phyloP scores from a whole-genome alignment of 768 basidiomycete species.

The Hericium rajendrae region DNA sequence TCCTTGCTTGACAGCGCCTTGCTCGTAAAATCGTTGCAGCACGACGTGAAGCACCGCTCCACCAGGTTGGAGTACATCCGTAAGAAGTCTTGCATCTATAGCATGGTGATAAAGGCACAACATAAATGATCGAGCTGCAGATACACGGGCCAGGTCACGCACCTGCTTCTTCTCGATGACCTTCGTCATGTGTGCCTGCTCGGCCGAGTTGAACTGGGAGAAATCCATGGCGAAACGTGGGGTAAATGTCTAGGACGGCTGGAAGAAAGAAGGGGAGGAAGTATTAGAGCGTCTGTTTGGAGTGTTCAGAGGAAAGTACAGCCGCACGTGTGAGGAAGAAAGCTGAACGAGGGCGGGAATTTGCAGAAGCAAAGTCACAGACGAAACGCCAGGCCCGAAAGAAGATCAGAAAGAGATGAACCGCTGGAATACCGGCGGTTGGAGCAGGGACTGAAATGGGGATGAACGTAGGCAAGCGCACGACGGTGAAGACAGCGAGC shows the following conservation, averaged over 20 bases:
- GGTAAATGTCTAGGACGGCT: neutral
- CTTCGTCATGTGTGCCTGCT: constrained; percentile 93
- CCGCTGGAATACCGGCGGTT: neutral
- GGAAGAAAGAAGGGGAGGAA: neutral
- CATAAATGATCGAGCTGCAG: neutral
- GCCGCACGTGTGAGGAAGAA: neutral
- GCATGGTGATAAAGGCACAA: neutral
- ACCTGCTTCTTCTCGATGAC: constrained; percentile 97
- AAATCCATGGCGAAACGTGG: constrained; percentile 63
- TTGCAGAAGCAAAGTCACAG: neutral
- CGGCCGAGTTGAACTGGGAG: constrained; percentile 77
- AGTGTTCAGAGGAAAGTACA: neutral
- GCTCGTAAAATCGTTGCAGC: constrained; percentile 94
- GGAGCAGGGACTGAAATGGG: no score
- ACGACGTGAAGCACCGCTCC: constrained; percentile 92
- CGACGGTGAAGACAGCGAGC: no score
- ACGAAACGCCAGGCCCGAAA: no score
- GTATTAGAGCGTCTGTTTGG: neutral
- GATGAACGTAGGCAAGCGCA: no score
- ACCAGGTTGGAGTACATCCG: constrained; percentile 89
- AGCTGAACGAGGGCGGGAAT: neutral
- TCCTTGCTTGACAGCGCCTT: constrained; percentile 91
- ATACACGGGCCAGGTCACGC: constrained; percentile 10
- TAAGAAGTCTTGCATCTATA: constrained; percentile 97
- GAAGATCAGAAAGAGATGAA: neutral